phyloP scores from a whole-genome alignment of 177 flowering plant genomes.

The Telopea speciosissima region DNA sequence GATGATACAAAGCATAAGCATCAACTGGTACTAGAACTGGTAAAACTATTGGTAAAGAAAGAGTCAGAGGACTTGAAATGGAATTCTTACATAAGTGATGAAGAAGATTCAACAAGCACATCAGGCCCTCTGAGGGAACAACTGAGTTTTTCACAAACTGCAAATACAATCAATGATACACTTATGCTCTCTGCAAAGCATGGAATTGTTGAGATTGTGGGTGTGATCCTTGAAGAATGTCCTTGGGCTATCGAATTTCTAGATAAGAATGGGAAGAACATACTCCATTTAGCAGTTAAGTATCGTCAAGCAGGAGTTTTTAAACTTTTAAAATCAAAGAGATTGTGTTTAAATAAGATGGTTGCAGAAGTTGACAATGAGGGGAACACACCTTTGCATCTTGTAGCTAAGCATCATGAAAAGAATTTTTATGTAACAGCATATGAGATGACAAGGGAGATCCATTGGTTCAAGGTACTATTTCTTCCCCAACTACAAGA shows the following conservation, averaged over 20 bases:
- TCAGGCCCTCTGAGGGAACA: too few species aligned
- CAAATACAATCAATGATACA: neutral
- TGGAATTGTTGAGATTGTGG: neutral
- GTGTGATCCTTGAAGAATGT: neutral
- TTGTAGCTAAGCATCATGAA: neutral
- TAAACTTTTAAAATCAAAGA: neutral
- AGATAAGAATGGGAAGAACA: slow-evolving; percentile 2
- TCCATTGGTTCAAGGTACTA: neutral
- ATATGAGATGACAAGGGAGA: neutral
- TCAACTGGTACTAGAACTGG: too few species aligned
- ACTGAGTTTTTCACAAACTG: too few species aligned
- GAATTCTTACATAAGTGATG: too few species aligned
- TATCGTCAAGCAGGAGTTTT: neutral
- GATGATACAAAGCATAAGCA: too few species aligned
- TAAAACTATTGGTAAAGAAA: too few species aligned
- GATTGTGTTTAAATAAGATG: neutral
- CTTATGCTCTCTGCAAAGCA: neutral
- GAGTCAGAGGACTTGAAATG: too few species aligned
- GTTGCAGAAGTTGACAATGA: neutral
- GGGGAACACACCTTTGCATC: slow-evolving; percentile 3
- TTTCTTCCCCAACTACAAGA: too few species aligned
- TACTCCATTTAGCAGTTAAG: neutral
- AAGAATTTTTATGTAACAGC: neutral
- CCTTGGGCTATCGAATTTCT: neutral
- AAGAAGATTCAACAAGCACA: too few species aligned